Evolutionary conservation across 2,329 filamentous ascomycete species (phyloP), one percentile per base, ranked within the genome.

Genomic region (Pseudocercospora macadamiae): DNA sequence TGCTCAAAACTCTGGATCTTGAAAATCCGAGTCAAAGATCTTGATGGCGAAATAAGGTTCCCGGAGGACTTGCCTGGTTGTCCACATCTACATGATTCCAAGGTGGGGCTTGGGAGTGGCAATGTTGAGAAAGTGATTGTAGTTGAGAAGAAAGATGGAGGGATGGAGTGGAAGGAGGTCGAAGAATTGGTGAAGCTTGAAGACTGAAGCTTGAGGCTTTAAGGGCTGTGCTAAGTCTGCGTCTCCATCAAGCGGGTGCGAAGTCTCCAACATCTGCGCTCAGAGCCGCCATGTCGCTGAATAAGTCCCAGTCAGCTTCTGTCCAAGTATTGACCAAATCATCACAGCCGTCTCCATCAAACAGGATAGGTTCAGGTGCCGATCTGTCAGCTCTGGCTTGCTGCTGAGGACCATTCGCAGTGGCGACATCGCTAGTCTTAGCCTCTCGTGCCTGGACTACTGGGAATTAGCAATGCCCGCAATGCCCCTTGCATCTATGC

Each of bases 91-190:
- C 62, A 68, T 39, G 60, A 64, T 34, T 66, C 64, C 34, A 18
- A 34, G 19, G 52, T 36, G 18, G 67, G 68, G 7, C 42, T 69
- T 7, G 67, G 68, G 1, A 62, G 52, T 26, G 45, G 54, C 6
- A 68, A 68, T 56, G 62, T 69, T 2, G 64, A 64, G n/a, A 61
- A 57, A 9, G 61, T 70, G 23, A 63, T 70, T 30, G 54, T 60
- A 25, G 61, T 65, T 28, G 59, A 60, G 57, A 66, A 61, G 54
- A 48, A 61, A 53, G 44, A n/a, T 14, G 48, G 37, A 2, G 42
- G 16, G 9, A 14, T 26, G 16, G 45, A 55, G 18, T 66, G 64
- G 65, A 42, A 25, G 9, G 55, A 55, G n/a, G 64, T 65, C n/a
- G 12, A 19, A 12, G 59, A 51, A 21, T 37, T 54, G 23, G 39